Evolutionary conservation across 164 flowering plant species (phyloP), one percentile per base, ranked within the genome.

Genomic region (Piper betle): DNA sequence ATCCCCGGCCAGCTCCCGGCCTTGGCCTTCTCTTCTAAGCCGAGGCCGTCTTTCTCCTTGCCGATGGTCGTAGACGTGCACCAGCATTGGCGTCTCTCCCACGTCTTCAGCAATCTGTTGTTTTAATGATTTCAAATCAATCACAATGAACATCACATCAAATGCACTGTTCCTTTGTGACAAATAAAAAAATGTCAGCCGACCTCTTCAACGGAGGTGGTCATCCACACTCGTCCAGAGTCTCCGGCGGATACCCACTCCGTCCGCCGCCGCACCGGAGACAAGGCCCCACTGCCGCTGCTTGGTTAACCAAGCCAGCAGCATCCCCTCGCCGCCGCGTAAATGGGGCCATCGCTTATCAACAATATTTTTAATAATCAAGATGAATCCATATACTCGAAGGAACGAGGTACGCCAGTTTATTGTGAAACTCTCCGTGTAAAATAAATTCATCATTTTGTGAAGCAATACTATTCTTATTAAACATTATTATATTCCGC

Each of bases 81-180:
- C 66, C 13, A 73, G 70, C 52, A 75, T 69, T 20, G 81, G 81
- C 16, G 72, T 73, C 38, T 78, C 74, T 7, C 63, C 63, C 0
- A 75, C 64, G 57, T 70, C 68, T 54, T 57, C 66, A 53, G 75
- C 77, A 42, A 78, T 75, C 81, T 77, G 70, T 39, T 37, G 11
- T 17, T 4, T 19, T 6, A 13, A 40, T 6, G 11, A 7, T 41
- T 10, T 53, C 10, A 16, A 33, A 2, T 17, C 39, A 0, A 16
- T 15, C 48, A 57, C 33, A 52, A 41, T 17, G 40, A 48, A 19
- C 20, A 37, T 12, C 6, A 57, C 52, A 53, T 2, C 0, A 41
- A 6, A 52, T 52, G 25, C 5, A 11, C 6, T n/a, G 53, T 37
- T 8, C n/a, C 33, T 39, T 9, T 13, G 3, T 55, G 18, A 20